Evolutionary conservation across 2,329 filamentous ascomycete genomes (phyloP), one percentile per base, ranked within the genome.

Genomic region (Fusarium beomiforme): DNA sequence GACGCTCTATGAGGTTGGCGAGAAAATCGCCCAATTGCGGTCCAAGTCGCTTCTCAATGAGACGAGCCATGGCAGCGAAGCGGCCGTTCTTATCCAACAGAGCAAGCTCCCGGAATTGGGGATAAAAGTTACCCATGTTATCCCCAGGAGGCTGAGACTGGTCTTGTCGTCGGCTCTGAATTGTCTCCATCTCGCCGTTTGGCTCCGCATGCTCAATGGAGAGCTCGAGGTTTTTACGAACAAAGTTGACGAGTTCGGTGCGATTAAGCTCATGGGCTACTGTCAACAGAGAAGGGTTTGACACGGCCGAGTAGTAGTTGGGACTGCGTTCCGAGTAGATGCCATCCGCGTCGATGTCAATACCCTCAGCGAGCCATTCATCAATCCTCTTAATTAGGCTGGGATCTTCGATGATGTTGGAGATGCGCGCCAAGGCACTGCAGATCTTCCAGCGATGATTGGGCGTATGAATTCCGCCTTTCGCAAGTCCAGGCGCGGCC

Each of bases 401-500:
- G 4, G 21, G 23, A 3, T 61, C 57, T 0, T 36, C 44, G 0
- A 41, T 67, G 4, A 67, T 67, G 19, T 17, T 33, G 1, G 62
- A 67, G n/a, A 67, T 67, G 8, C 64, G 53, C 1, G 64, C 62
- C 8, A 67, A n/a, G 2, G 64, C 64, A 17, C 62, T 67, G 16
- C 64, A 67, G 4, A 67, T 67, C 34, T 67, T 67, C 64, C 64
- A 67, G 37, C 62, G 37, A 4, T 67, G 64, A 7, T 67, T 67
- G 1, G 64, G 64, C 0, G 64, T 67, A 19, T 67, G 64, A 1
- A 67, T 53, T 2, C 64, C 64, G 1, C 64, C 64, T 7, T 67
- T 67, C 2, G 46, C 44, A 6, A 67, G 64, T 21, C 64, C 64
- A 8, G 54, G 55, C 0, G 42, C 62, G 8, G 64, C 64, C 16